These are phyloP conservation scores for Austropuccinia psidii DNA, from an alignment of 1,284 basidiomycete genomes.

Conservation along the genomic window DNA sequence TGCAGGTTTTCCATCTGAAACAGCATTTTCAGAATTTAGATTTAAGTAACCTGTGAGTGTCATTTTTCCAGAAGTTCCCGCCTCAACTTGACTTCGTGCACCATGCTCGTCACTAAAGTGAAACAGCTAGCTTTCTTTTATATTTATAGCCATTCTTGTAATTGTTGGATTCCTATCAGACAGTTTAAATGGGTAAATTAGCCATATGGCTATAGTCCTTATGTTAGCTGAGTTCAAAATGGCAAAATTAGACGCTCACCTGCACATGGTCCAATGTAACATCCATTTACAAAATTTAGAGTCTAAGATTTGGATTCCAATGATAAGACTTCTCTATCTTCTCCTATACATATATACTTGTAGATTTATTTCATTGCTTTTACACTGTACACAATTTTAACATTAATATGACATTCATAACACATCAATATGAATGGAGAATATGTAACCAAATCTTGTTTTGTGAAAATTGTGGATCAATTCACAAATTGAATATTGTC, in stretches of 20 bases:
- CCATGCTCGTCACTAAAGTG: background rate
- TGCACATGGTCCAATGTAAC: conserved; percentile 45
- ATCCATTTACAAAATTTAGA: conserved; percentile 46
- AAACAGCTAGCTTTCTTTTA: background rate
- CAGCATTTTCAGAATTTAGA: background rate
- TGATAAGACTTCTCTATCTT: conserved; percentile 45
- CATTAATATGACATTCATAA: no score
- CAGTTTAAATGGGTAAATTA: background rate
- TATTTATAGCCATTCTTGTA: background rate
- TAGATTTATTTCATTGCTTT: conserved; percentile 51
- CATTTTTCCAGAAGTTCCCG: background rate
- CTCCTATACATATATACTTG: conserved; percentile 54
- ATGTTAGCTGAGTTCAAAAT: no score
- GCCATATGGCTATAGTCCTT: no score
- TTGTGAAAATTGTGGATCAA: conserved; percentile 26
- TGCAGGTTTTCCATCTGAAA: background rate
- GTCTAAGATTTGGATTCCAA: conserved; percentile 47
- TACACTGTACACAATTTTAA: conserved; percentile 47
- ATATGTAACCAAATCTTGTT: conserved; percentile 49
- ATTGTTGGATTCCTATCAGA: background rate
- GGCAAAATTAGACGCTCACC: background rate
- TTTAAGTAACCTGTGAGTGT: background rate
- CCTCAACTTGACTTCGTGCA: background rate
- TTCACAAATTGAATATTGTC: background rate
- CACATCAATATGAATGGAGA: conserved; percentile 45